Percentiles rank a stretch among this genome's conserved stretches.
Evolutionary conservation across 2,329 filamentous ascomycete genomes (phyloP).

Genomic region (Aspergillus aculeatinus): DNA sequence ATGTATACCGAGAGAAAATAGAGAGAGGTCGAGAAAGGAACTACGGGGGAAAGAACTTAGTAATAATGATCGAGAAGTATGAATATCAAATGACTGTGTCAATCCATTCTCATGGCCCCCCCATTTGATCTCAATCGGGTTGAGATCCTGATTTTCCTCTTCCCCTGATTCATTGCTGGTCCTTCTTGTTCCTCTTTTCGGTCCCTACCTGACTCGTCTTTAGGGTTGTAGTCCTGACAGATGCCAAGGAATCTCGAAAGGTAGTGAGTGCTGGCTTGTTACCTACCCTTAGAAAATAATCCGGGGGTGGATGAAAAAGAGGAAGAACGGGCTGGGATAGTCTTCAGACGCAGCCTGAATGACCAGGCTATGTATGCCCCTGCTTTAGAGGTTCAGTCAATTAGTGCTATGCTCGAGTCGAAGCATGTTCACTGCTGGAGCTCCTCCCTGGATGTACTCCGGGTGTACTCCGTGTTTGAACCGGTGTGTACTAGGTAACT

Average conservation of each 20-base stretch:
- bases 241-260: conserved; percentile 24
- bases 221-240: conserved; percentile 29
- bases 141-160: neutral
- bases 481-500: neutral
- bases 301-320: conserved; percentile 2
- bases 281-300: neutral
- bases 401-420: neutral
- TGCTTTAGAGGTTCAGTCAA: neutral
- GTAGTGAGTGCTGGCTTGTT: conserved; percentile 13
- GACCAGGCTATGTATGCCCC: no score
- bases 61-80: neutral
- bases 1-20: neutral
- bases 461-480: neutral
- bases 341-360: no score
- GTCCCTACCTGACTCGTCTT: conserved; percentile 11
- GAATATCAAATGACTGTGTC: neutral
- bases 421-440: conserved; percentile 3
- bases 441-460: conserved; percentile 8
- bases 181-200: neutral
- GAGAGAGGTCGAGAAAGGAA: conserved; percentile 5
- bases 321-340: no score
- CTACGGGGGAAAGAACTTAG: neutral
- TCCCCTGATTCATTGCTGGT: neutral
- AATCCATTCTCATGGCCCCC: neutral
- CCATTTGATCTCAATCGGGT: neutral